Percentiles rank a stretch among this genome's conserved stretches.
Conservation (phyloP, 148 eudicot genomes). For the Spergularia marina region DNA sequence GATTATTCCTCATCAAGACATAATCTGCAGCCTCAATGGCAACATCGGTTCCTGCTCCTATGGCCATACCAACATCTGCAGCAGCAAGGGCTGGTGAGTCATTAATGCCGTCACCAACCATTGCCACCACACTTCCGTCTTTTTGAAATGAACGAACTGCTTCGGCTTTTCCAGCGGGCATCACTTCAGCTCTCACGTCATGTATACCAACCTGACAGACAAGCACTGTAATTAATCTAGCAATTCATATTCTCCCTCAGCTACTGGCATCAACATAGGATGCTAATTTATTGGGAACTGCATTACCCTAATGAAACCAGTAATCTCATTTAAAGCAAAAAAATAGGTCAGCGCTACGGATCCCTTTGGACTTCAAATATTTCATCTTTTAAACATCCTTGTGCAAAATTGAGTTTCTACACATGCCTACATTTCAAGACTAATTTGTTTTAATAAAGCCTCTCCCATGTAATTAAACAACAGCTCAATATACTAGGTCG, state of each 20-base stretch:
- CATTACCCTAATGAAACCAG: neutral
- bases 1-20: constrained; percentile 81
- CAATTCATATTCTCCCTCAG: neutral
- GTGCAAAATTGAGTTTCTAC: too few relatives aligned
- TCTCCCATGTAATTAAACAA: neutral
- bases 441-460: neutral
- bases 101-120: constrained; percentile 97
- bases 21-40: constrained; percentile 98
- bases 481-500: neutral
- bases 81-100: constrained; percentile 98
- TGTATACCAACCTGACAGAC: constrained; percentile 71
- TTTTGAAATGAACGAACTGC: constrained; percentile 71
- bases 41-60: constrained; percentile 95
- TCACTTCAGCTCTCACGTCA: constrained; percentile 86
- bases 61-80: constrained; percentile 96
- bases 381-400: too few relatives aligned
- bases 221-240: neutral
- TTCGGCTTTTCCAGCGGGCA: constrained; percentile 98
- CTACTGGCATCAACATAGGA: neutral
- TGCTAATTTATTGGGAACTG: neutral
- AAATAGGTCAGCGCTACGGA: too few relatives aligned
- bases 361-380: too few relatives aligned
- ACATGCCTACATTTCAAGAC: neutral
- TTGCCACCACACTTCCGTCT: constrained; percentile 78
- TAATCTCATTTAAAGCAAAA: neutral